Conservation (phyloP, 345 rosid genomes). For the Syzygium grande region DNA sequence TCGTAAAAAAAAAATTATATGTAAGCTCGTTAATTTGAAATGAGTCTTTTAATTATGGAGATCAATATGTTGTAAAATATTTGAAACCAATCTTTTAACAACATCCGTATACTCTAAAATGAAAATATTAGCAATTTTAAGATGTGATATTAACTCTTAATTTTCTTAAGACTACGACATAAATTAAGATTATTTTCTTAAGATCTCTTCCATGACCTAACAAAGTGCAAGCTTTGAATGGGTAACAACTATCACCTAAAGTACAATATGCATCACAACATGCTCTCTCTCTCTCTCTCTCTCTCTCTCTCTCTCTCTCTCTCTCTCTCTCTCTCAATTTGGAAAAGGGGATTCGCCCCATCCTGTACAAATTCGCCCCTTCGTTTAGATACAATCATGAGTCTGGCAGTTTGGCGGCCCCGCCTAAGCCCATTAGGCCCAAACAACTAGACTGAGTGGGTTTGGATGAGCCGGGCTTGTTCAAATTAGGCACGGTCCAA, state of each 20-base stretch:
- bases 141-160: background rate
- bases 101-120: background rate
- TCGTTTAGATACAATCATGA: background rate
- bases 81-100: background rate
- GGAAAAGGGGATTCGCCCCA: background rate
- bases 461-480: background rate
- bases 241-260: background rate
- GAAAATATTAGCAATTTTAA: background rate
- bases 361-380: no score
- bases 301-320: background rate
- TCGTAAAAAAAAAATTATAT: background rate
- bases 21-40: background rate
- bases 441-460: background rate
- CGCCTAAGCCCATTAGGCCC: background rate
- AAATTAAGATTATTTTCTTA: background rate
- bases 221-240: background rate
- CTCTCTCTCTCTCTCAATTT: background rate
- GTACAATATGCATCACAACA: background rate
- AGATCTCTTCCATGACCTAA: background rate
- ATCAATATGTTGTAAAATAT: background rate
- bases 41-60: background rate
- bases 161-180: background rate
- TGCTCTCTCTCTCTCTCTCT: background rate
- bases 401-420: background rate
- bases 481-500: accelerated